Evolutionary conservation across 306 rosid species (phyloP), one percentile per base, ranked within the genome.

Genomic region (Vigna angularis): DNA sequence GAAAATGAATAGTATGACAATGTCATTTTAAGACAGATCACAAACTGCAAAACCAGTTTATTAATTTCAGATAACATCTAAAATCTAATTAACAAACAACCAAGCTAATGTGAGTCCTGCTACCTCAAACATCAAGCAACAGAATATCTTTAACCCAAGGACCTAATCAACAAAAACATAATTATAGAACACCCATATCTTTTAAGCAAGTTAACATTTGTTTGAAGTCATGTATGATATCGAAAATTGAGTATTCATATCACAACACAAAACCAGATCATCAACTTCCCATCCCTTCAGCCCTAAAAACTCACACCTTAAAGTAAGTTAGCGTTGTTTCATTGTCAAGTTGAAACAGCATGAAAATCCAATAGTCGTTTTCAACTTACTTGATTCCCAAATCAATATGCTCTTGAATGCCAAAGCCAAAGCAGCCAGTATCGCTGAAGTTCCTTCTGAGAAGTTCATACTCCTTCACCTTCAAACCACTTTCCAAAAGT

Each of bases 321-420:
- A 36, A 34, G 44, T 6, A 49, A 9, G 3, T 36, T 36, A 36
- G 8, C 42, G 6, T 36, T 6, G 42, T 36, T 36, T 36, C 9
- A 36, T 3, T 36, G 42, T 36, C 42, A 70, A 14, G 32, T 3
- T 11, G 44, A 65, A 55, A 45, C 24, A 30, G 47, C 58, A 67
- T 24, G 11, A 74, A 61, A 81, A 67, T 24, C 10, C 8, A 57
- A n/a, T 40, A 49, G 72, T 56, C 49, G 10, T 45, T n/a, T 30
- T n/a, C 22, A 34, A n/a, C 97, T 87, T 81, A 89, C 98, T 91
- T 91, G 82, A 93, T 91, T 63, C 98, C 97, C 50, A 91, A 47
- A 84, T 93, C 97, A 52, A 91, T 91, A 67, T 93, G 98, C 88
- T 91, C 94, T 79, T 93, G 96, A 72, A 93, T 93, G 62, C 98